A percentile compares a stretch with the other conserved stretches of the same genome.
phyloP scores from a whole-genome alignment of 345 rosid genomes.

The Clausena lansium region DNA sequence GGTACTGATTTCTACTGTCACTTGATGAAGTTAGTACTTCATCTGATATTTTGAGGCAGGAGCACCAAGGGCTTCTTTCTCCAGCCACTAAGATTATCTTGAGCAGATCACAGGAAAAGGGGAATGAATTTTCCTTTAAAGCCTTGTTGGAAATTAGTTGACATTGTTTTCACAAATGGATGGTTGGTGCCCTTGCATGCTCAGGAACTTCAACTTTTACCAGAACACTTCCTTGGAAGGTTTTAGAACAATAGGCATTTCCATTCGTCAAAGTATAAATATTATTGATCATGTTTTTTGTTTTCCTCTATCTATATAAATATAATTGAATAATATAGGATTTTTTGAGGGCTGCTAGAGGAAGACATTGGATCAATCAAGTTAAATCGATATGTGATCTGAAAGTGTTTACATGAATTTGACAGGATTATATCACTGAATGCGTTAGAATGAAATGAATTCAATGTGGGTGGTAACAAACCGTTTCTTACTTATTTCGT shows the following conservation, averaged over 20 bases:
- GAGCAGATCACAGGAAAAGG: not conserved
- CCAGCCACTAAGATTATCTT: not conserved
- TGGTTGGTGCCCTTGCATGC: not conserved
- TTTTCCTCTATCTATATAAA: not conserved
- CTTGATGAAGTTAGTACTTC: not conserved
- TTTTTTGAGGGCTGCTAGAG: constrained; percentile 1
- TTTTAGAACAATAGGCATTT: not conserved
- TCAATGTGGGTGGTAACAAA: constrained; percentile 2
- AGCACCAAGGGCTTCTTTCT: not conserved
- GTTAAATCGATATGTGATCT: not conserved
- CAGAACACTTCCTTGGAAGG: not conserved
- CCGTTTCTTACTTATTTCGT: constrained; percentile 9
- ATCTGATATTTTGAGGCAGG: not conserved
- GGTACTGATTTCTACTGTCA: not conserved
- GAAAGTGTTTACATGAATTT: not conserved
- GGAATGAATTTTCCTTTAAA: not conserved
- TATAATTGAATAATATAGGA: constrained; percentile 5
- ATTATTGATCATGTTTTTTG: not conserved
- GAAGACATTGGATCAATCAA: not conserved
- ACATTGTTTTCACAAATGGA: not conserved
- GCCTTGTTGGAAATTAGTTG: not conserved
- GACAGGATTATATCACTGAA: constrained; percentile 1
- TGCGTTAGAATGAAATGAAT: constrained; percentile 3
- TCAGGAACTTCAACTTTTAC: not conserved
- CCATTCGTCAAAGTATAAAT: not conserved